Evolutionary conservation across 2,329 filamentous ascomycete genomes (phyloP).

Genomic region (Metarhizium sp.): DNA sequence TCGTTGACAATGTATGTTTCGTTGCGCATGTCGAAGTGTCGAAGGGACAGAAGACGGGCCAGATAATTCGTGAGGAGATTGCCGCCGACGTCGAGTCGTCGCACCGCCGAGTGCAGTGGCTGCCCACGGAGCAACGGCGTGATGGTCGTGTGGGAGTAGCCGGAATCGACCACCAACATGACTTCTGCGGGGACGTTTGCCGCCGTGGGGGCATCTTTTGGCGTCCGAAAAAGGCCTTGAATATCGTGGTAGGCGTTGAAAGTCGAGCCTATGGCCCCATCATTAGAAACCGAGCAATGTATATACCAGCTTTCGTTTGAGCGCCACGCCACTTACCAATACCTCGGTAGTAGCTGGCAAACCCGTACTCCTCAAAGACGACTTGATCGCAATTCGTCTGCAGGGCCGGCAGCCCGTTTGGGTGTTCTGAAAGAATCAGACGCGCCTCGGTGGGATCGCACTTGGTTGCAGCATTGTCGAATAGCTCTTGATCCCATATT

Average conservation of each 20-base stretch:
- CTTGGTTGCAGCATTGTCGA: slow-evolving; percentile 54
- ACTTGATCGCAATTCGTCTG: slow-evolving; percentile 93
- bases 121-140: slow-evolving; percentile 76
- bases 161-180: slow-evolving; percentile 80
- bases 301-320: background rate
- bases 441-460: slow-evolving; percentile 77
- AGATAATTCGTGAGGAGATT: slow-evolving; percentile 91
- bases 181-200: slow-evolving; percentile 58
- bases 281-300: background rate
- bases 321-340: slow-evolving; percentile 40
- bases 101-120: slow-evolving; percentile 70
- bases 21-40: slow-evolving; percentile 92
- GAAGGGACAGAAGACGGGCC: slow-evolving; percentile 77
- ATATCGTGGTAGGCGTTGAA: slow-evolving; percentile 79
- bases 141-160: slow-evolving; percentile 87
- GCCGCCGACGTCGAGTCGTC: slow-evolving; percentile 82
- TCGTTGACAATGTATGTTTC: slow-evolving; percentile 91
- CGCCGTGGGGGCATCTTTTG: slow-evolving; percentile 33
- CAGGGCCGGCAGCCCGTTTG: slow-evolving; percentile 70
- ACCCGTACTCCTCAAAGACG: slow-evolving; percentile 94
- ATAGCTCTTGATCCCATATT: slow-evolving; percentile 87
- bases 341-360: slow-evolving; percentile 73
- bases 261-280: slow-evolving; percentile 44
- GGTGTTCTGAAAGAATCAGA: slow-evolving; percentile 74
- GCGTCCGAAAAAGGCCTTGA: slow-evolving; percentile 57